These are phyloP conservation scores for Argentina anserina DNA, from an alignment of 306 rosid species.

Conservation along the genomic window DNA sequence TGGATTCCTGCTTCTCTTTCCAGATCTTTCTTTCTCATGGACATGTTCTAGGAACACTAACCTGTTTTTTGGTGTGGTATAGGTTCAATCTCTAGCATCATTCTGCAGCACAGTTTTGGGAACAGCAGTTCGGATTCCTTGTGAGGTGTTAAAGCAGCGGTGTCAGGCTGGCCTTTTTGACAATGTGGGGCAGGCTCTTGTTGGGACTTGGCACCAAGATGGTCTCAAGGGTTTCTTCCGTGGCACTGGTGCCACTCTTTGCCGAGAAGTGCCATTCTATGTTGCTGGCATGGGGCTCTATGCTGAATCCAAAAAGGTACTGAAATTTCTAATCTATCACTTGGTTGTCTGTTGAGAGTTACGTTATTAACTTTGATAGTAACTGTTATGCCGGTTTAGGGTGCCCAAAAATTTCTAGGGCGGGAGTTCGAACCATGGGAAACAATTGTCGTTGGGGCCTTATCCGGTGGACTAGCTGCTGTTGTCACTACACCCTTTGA, in stretches of 20 bases:
- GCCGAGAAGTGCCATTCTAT: slow-evolving; percentile 98
- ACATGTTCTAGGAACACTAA: neutral
- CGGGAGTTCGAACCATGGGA: slow-evolving; percentile 96
- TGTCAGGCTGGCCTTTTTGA: slow-evolving; percentile 92
- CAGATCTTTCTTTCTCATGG: neutral
- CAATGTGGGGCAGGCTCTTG: slow-evolving; percentile 78
- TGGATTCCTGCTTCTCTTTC: neutral
- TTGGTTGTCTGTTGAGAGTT: neutral
- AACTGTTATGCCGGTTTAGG: slow-evolving; percentile 41
- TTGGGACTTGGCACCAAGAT: slow-evolving; percentile 91
- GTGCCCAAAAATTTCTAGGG: slow-evolving; percentile 57
- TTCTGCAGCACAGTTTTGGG: slow-evolving; percentile 97
- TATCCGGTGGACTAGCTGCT: slow-evolving; percentile 96
- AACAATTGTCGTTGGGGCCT: slow-evolving; percentile 88
- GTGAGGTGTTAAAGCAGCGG: slow-evolving; percentile 97
- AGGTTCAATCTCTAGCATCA: slow-evolving; percentile 93
- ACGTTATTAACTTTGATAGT: slow-evolving; percentile 1
- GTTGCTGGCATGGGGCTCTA: slow-evolving; percentile 99
- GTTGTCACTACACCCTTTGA: slow-evolving; percentile 94
- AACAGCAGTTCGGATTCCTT: slow-evolving; percentile 94
- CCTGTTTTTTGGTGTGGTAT: slow-evolving; percentile 26
- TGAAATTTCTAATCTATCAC: slow-evolving; percentile 2
- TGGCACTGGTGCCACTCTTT: slow-evolving; percentile 98
- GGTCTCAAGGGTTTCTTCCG: slow-evolving; percentile 96
- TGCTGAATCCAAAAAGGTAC: slow-evolving; percentile 93